Evolutionary conservation across 306 rosid species (phyloP), one percentile per base, ranked within the genome.

Genomic region (Ormosia emarginata): DNA sequence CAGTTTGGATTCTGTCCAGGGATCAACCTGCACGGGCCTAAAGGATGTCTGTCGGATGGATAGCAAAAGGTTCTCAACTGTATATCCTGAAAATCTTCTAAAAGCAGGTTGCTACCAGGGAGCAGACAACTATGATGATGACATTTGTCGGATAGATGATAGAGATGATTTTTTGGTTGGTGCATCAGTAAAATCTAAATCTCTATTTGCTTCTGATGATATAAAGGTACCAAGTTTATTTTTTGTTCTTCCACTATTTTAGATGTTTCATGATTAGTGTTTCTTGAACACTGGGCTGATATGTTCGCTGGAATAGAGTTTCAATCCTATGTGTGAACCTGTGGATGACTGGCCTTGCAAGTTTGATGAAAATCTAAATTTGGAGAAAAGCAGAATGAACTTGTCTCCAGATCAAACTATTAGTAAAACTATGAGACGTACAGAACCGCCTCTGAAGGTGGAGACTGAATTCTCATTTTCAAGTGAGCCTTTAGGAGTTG

Each of bases 241-340:
- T 79, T 34, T 68, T 41, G 41, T 64, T 74, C 69, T 73, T 79
- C 10, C 3, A 11, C 41, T 59, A 30, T 64, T 84, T 82, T 62
- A n/a, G 76, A 77, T 90, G 56, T 58, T 84, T 80, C 72, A 30
- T 76, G 41, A 64, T 71, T 46, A 61, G 12, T 75, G 18, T 62
- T 81, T 62, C 15, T 78, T 30, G 39, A 71, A 36, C 57, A 71
- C 78, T 62, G 63, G 74, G 64, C 40, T 74, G 53, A 32, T 67
- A 46, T 70, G 61, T 67, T 82, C 46, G 62, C 74, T 89, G 83
- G 74, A 87, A 70, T 81, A 93, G 98, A 93, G 95, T 88, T 91
- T 90, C 86, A 95, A 91, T 75, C 95, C 97, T 30, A 78, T 91
- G 89, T 85, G 89, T 55, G 92, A 95, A 81, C 97, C 98, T 55